These are phyloP conservation scores for Syzygium aromaticum DNA, from an alignment of 345 rosid genomes.

Conservation along the genomic window DNA sequence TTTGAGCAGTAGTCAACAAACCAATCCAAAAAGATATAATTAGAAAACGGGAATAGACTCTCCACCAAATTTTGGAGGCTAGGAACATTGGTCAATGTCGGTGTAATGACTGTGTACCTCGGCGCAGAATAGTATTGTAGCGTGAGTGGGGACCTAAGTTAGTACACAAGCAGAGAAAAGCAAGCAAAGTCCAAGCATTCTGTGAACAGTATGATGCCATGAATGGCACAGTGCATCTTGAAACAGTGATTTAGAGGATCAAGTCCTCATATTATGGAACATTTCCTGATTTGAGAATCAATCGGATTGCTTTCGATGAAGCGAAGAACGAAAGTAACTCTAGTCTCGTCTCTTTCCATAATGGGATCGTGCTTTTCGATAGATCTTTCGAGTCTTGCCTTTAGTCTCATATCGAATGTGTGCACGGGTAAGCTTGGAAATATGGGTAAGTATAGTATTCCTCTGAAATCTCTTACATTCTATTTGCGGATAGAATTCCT, in stretches of 20 bases:
- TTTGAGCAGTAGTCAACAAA: not conserved
- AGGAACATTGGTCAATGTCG: constrained; percentile 42
- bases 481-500: not conserved
- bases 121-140: not conserved
- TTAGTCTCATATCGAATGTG: not conserved
- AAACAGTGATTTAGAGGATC: not conserved
- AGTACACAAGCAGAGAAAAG: not conserved
- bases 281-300: not conserved
- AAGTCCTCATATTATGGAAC: not conserved
- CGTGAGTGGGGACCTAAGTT: not conserved
- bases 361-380: not conserved
- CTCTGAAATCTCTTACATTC: not conserved
- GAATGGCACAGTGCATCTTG: not conserved
- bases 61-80: constrained; percentile 8
- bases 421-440: not conserved
- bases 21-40: not conserved
- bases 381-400: not conserved
- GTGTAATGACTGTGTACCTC: constrained; percentile 4
- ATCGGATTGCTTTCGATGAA: not conserved
- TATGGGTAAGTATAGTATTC: not conserved
- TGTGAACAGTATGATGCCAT: not conserved
- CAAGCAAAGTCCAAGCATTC: not conserved
- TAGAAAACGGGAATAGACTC: not conserved
- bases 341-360: not conserved
- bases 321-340: not conserved